Evolutionary conservation across 768 basidiomycete genomes (phyloP), one percentile per base, ranked within the genome.

Genomic region (Termitomyces sp.): DNA sequence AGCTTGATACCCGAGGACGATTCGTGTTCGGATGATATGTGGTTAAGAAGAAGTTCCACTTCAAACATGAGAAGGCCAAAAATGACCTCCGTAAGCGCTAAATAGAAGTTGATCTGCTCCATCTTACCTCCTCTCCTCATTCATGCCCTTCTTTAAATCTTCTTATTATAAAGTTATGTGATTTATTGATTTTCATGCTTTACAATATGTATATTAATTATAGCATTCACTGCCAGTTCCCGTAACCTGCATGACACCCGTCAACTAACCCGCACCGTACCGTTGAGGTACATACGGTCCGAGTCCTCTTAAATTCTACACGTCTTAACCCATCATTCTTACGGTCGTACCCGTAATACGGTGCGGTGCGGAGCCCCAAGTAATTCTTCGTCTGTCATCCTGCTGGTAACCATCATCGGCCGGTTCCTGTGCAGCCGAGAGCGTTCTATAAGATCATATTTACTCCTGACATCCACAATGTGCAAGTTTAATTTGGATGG

Each of bases 341-440:
- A 51, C 50, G 21, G 50, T 37, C 37, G 37, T 51, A 40, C 34
- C 50, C 50, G 30, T 51, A 41, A 51, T 51, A 51, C 37, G 37
- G 21, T 51, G 40, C 21, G 50, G 50, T 51, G 50, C 10, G 50
- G n/a, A 51, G 27, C 50, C 37, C 50, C 40, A 51, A n/a, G n/a
- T n/a, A n/a, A n/a, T n/a, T n/a, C n/a, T n/a, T n/a, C n/a, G n/a
- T n/a, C n/a, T n/a, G n/a, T n/a, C n/a, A n/a, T n/a, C n/a, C n/a
- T n/a, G n/a, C n/a, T n/a, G n/a, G n/a, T n/a, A n/a, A n/a, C n/a
- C n/a, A n/a, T n/a, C n/a, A n/a, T n/a, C n/a, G n/a, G n/a, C n/a
- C n/a, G n/a, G n/a, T n/a, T n/a, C n/a, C n/a, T n/a, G n/a, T n/a
- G n/a, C n/a, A n/a, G n/a, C n/a, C n/a, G n/a, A n/a, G n/a, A n/a